Evolutionary conservation across 78 protist genomes (phyloP).

Genomic region (Isochrysis galbana): DNA sequence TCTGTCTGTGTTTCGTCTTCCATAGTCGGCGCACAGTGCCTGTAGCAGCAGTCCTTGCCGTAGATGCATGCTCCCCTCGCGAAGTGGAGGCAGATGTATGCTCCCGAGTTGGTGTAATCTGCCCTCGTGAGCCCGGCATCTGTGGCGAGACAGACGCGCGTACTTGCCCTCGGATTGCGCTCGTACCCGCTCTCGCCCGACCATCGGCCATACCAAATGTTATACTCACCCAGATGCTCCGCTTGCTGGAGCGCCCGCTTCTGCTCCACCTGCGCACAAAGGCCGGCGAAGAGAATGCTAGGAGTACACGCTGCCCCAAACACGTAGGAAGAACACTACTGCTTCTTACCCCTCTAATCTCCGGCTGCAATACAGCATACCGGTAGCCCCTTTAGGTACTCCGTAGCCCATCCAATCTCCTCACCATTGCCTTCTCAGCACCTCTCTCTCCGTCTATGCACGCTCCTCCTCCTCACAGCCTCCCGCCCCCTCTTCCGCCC

Average conservation of each 20-base stretch:
- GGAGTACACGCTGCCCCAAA: too few relatives aligned
- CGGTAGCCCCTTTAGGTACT: too few relatives aligned
- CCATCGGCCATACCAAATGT: conserved; percentile 45
- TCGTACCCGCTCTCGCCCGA: not conserved
- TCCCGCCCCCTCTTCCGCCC: too few relatives aligned
- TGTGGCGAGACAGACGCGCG: conserved; percentile 5
- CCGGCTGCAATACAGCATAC: too few relatives aligned
- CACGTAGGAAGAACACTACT: too few relatives aligned
- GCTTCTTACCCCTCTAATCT: too few relatives aligned
- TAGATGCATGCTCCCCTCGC: conserved; percentile 48
- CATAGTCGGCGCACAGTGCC: conserved; percentile 41
- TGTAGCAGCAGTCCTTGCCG: conserved; percentile 36
- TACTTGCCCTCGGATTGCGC: not conserved
- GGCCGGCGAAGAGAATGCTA: too few relatives aligned
- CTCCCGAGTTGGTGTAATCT: not conserved
- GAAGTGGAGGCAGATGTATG: conserved; percentile 38
- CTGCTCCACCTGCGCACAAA: not conserved
- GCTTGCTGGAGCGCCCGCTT: conserved; percentile 3
- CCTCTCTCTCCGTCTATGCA: too few relatives aligned
- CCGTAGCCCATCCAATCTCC: too few relatives aligned
- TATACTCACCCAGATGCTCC: conserved; percentile 42
- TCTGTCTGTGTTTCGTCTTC: conserved; percentile 6
- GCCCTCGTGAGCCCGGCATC: conserved; percentile 47
- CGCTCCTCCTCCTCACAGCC: too few relatives aligned
- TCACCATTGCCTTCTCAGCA: too few relatives aligned